A percentile compares a stretch with the other conserved stretches of the same genome.
These are phyloP conservation scores for Hamamelis virginiana DNA, from an alignment of 164 flowering plant species.

Conservation along the genomic window DNA sequence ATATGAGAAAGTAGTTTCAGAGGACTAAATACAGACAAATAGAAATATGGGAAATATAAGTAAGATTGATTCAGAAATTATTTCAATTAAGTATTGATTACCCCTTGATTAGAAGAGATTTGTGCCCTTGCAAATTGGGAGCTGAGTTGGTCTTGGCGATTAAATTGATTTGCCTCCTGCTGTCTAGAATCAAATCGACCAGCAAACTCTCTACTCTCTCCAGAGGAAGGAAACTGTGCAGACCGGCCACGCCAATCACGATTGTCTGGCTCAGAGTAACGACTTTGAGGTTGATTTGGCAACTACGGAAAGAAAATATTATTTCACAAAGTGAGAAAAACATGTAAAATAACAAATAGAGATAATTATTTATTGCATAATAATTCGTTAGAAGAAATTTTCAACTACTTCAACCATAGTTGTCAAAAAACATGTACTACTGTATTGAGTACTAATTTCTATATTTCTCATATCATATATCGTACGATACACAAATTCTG, in stretches of 20 bases:
- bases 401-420: too few species aligned
- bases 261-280: conserved; percentile 78
- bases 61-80: neutral
- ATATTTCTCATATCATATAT: too few species aligned
- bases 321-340: neutral
- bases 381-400: too few species aligned
- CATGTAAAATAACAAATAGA: neutral
- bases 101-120: conserved; percentile 64
- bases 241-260: conserved; percentile 93
- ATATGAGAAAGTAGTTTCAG: too few species aligned
- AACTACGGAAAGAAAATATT: conserved; percentile 21
- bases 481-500: too few species aligned
- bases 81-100: conserved; percentile 15
- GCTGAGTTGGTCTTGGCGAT: conserved; percentile 60
- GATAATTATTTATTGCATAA: neutral
- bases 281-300: conserved; percentile 52
- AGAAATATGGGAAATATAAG: neutral
- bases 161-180: conserved; percentile 48
- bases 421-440: too few species aligned
- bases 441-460: too few species aligned
- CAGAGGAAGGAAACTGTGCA: conserved; percentile 44
- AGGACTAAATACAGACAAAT: too few species aligned
- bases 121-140: conserved; percentile 59
- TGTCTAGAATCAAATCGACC: conserved; percentile 52
- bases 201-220: conserved; percentile 50